Percentiles rank a stretch among this genome's conserved stretches.
phyloP scores from a whole-genome alignment of 2,329 filamentous ascomycete species.

The Didymella arachidicola region DNA sequence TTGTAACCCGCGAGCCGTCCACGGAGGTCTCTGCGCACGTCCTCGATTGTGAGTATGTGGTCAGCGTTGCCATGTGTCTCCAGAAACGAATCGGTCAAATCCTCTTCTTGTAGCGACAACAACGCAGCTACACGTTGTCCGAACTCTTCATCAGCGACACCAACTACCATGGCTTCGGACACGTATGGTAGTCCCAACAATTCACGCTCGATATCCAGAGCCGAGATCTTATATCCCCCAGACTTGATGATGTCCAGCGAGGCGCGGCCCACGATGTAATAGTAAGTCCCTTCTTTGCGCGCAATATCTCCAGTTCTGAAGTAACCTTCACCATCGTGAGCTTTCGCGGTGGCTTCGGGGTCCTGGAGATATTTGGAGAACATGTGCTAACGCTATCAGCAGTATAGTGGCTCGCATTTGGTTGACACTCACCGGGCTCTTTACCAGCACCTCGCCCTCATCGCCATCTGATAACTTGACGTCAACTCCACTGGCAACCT shows the following conservation, averaged over 20 bases:
- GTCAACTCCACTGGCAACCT: constrained; percentile 51
- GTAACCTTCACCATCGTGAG: constrained; percentile 58
- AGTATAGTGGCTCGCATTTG: not conserved
- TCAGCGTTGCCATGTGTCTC: constrained; percentile 26
- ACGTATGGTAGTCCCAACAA: constrained; percentile 59
- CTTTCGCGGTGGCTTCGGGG: constrained; percentile 55
- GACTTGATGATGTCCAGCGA: constrained; percentile 64
- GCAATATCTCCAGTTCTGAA: constrained; percentile 59
- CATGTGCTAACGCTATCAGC: constrained; percentile 43
- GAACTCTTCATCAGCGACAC: constrained; percentile 62
- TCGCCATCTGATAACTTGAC: constrained; percentile 54
- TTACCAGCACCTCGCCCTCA: constrained; percentile 59
- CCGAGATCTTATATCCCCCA: constrained; percentile 64
- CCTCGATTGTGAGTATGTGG: constrained; percentile 49
- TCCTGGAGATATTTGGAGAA: constrained; percentile 53
- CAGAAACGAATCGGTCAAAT: constrained; percentile 33
- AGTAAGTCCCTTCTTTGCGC: constrained; percentile 54
- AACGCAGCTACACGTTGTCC: constrained; percentile 64
- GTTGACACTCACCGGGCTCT: constrained; percentile 38
- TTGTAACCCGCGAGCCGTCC: constrained; percentile 58
- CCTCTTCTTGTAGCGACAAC: constrained; percentile 53
- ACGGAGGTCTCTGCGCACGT: constrained; percentile 55
- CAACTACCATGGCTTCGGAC: constrained; percentile 62
- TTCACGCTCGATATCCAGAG: constrained; percentile 63
- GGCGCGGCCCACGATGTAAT: constrained; percentile 62